Base-by-base conservation (phyloP, 805 yeast species). In the Wickerhamiella cacticola region DNA sequence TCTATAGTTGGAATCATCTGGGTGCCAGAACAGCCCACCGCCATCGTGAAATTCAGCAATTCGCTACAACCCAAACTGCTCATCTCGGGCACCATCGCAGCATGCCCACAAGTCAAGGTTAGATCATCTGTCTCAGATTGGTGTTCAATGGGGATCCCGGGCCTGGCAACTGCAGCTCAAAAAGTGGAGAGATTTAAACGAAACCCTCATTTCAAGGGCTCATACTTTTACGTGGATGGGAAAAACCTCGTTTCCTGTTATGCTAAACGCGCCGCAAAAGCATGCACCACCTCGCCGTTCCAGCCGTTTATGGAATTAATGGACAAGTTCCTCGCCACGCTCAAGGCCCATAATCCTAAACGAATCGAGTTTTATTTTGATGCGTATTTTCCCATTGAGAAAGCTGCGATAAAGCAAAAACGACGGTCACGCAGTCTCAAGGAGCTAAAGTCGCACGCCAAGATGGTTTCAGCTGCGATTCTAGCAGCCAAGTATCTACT, bases 111-210 rank as follows among this genome's bases (percentile, higher is more conserved):
- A n/a, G n/a, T n/a, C n/a, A n/a, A n/a, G n/a, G n/a, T n/a, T n/a
- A n/a, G n/a, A n/a, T n/a, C n/a, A n/a, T n/a, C n/a, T n/a, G n/a
- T n/a, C n/a, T n/a, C n/a, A n/a, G n/a, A n/a, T n/a, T n/a, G n/a
- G n/a, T n/a, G n/a, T n/a, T n/a, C n/a, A 12, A 43, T 44, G 47
- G 47, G 47, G 15, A 35, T 44, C n/a, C 47, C 34, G 3, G 47
- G 47, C 36, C 47, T 44, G 18, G 23, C 35, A 21, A 7, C 22
- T 18, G 25, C 22, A 18, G 24, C 21, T 12, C 23, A 22, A 24
- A 9, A 16, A 7, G 39, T 22, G 6, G 19, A 16, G 15, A 21
- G 21, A 19, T 35, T 35, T 21, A 31, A 29, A n/a, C 24, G 13
- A 21, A n/a, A 41, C 1, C 9, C 33, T 9, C 21, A 16, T 6